These are phyloP conservation scores for Fusarium sp. DNA, from an alignment of 2,329 filamentous ascomycete species.

Conservation along the genomic window DNA sequence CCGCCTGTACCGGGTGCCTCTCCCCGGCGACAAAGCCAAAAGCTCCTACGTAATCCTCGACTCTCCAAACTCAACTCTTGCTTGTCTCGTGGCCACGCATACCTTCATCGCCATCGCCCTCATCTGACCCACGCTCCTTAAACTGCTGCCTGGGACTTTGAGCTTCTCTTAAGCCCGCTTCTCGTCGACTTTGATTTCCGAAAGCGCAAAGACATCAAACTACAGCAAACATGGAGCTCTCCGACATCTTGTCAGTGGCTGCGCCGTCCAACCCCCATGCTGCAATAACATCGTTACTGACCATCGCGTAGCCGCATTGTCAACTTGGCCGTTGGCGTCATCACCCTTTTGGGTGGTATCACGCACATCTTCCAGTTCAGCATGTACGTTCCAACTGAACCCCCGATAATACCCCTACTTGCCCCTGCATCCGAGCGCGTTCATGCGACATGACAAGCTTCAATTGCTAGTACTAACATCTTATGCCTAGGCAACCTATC, in stretches of 20 bases:
- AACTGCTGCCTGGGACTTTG: conserved; percentile 41
- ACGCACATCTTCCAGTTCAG: conserved; percentile 73
- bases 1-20: not conserved
- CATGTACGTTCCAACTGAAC: conserved; percentile 63
- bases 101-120: conserved; percentile 31
- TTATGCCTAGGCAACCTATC: conserved; percentile 57
- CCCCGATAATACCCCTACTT: not conserved
- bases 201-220: conserved; percentile 16
- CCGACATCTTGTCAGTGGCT: conserved; percentile 83
- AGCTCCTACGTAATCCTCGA: conserved; percentile 36
- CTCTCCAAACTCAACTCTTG: conserved; percentile 39
- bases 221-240: conserved; percentile 80
- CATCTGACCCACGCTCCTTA: conserved; percentile 34
- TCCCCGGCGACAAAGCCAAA: not conserved
- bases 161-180: conserved; percentile 19
- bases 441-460: not conserved
- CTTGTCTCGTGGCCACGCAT: conserved; percentile 38
- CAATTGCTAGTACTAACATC: conserved; percentile 29
- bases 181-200: conserved; percentile 20
- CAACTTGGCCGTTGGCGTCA: conserved; percentile 87
- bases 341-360: conserved; percentile 89
- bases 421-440: conserved; percentile 1
- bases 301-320: conserved; percentile 80
- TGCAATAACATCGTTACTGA: conserved; percentile 50
- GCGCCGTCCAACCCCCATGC: not conserved